Percentiles rank a stretch among this genome's conserved stretches.
These are phyloP conservation scores for Trichoderma endophyticum DNA, from an alignment of 2,329 filamentous ascomycete species.

Conservation along the genomic window DNA sequence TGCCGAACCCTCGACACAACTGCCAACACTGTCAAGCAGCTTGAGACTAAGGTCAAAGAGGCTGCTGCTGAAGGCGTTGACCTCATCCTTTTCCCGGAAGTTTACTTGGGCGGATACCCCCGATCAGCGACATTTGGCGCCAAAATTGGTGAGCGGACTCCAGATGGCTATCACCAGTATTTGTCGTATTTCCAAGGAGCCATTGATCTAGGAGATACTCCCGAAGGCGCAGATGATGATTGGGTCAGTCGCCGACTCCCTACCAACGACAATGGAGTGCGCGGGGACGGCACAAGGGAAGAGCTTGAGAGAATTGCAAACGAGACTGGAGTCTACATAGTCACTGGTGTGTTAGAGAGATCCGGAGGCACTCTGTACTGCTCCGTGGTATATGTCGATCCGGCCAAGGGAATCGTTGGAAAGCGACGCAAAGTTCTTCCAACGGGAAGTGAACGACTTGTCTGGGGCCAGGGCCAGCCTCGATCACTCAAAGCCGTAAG, in stretches of 20 bases:
- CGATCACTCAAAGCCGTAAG: not conserved
- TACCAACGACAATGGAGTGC: not conserved
- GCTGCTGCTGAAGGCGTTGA: not conserved
- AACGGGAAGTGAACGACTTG: not conserved
- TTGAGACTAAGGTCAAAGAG: not conserved
- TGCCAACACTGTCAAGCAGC: not conserved
- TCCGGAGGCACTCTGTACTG: not conserved
- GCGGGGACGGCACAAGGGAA: not conserved
- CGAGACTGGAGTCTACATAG: not conserved
- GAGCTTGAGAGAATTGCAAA: not conserved
- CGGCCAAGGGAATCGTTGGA: not conserved
- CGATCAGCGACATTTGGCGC: not conserved
- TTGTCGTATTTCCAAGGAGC: not conserved
- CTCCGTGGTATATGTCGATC: not conserved
- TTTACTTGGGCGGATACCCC: not conserved
- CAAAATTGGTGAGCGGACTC: not conserved
- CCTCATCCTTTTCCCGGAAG: not conserved
- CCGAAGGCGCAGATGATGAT: not conserved
- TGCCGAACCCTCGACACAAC: not conserved
- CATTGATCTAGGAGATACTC: slow-evolving; percentile 1
- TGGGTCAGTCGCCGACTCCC: not conserved
- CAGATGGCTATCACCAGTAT: not conserved
- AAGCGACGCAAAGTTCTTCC: slow-evolving; percentile 1
- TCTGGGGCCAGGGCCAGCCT: slow-evolving; percentile 1
- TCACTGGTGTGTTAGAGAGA: not conserved